phyloP scores from a whole-genome alignment of 2,329 filamentous ascomycete genomes.

The Helicocarpus griseus region DNA sequence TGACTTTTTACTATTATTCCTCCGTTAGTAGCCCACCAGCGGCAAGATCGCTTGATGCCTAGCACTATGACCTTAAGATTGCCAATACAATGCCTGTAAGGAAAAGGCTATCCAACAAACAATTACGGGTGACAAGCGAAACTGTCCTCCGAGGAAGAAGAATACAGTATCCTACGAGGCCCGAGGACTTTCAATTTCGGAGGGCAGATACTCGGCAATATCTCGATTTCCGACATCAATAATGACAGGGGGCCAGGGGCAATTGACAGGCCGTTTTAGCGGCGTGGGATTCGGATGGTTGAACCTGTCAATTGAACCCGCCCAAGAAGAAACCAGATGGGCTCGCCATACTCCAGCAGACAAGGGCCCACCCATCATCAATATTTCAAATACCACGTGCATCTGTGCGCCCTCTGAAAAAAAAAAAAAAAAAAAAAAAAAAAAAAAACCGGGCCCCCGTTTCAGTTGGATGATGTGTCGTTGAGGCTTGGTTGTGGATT shows the following conservation, averaged over 20 bases:
- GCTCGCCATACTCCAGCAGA: background rate
- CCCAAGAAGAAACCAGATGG: background rate
- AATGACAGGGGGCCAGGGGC: background rate
- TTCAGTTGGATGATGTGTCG: background rate
- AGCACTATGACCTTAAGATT: too few relatives aligned
- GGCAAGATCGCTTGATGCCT: too few relatives aligned
- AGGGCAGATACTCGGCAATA: background rate
- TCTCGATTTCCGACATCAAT: background rate
- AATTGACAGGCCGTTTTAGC: background rate
- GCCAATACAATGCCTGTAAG: too few relatives aligned
- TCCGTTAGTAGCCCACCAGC: too few relatives aligned
- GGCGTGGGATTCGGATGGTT: too few relatives aligned
- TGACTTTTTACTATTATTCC: too few relatives aligned
- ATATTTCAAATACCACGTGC: conserved; percentile 2
- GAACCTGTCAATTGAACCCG: background rate
- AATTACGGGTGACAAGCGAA: too few relatives aligned
- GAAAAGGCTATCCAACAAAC: too few relatives aligned
- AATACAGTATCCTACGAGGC: too few relatives aligned
- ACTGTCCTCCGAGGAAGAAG: background rate
- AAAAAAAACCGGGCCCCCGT: background rate
- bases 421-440: background rate
- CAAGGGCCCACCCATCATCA: background rate
- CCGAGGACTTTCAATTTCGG: background rate
- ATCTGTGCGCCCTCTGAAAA: background rate
- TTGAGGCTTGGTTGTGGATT: background rate